Base-by-base conservation (phyloP, 2,329 filamentous ascomycete genomes). In the Penicillium sumatraense region DNA sequence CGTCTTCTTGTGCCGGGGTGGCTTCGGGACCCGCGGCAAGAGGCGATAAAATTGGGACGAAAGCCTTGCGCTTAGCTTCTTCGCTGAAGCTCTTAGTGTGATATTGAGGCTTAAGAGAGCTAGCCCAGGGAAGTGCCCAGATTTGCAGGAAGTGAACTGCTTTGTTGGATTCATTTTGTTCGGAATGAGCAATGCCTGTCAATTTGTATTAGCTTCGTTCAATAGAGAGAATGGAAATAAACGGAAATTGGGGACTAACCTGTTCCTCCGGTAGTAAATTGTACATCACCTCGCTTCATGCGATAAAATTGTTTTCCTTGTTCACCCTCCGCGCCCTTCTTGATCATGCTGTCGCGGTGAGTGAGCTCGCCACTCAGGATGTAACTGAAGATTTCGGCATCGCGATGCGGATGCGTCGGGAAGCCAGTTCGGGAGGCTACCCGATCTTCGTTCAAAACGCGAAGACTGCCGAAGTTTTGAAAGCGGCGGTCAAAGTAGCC, bases 341-440 rank as follows among this genome's bases (percentile, higher is more conserved):
- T 84, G 64, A 90, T 84, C 87, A 96, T 93, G 57, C 85, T 89
- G 76, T 96, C 91, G 45, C 91, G 88, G 78, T 96, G 92, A 45
- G 92, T 93, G 59, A 96, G 83, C 75, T 93, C 90, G 60, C 92
- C 91, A 44, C 81, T 85, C n/a, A 96, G 80, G 67, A 96, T 88
- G 76, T 96, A 95, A 69, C 83, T 88, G 81, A 93, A 96, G 76
- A 96, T 96, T 74, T 96, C 89, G 72, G 91, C 93, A 72, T 96
- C 89, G 60, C 88, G 84, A 74, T 96, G 92, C 23, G 86, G 86
- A 71, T 96, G 92, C 0, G 90, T 92, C 3, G 91, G 90, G 76
- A 96, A 96, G 4, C 91, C 91, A 9, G 83, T 86, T 56, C 85
- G 83, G 24, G 87, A 78, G 66, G 85, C 83, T 29, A 96, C 91